Evolutionary conservation across 345 rosid species (phyloP).

Genomic region (Balakata baccata): DNA sequence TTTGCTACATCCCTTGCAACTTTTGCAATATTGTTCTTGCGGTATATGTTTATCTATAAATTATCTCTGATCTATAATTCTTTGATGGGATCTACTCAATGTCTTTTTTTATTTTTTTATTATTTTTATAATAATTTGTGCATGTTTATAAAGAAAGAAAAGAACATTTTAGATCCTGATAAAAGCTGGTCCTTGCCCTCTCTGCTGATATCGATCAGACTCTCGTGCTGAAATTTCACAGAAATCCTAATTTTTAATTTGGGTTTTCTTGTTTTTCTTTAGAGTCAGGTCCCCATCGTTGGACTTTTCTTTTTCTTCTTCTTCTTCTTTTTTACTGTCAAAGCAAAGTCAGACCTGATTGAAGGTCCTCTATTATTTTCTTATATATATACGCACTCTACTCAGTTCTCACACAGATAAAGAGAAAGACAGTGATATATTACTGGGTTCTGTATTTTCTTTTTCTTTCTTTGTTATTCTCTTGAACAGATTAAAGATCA

Average conservation of each 20-base stretch:
- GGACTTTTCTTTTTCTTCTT: slow-evolving; percentile 32
- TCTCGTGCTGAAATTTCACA: slow-evolving; percentile 14
- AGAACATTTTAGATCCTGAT: slow-evolving; percentile 27
- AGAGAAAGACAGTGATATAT: background rate
- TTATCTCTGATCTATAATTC: slow-evolving; percentile 24
- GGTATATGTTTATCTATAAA: slow-evolving; percentile 39
- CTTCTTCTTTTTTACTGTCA: slow-evolving; percentile 40
- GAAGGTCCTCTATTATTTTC: slow-evolving; percentile 19
- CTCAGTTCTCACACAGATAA: slow-evolving; percentile 17
- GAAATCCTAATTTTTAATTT: background rate
- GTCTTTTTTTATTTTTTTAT: slow-evolving; percentile 5
- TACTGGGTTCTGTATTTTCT: background rate
- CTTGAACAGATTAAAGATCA: slow-evolving; percentile 1
- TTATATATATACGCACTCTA: background rate
- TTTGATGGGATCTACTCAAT: background rate
- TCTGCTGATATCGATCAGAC: slow-evolving; percentile 23
- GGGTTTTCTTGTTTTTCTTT: slow-evolving; percentile 29
- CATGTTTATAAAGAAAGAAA: slow-evolving; percentile 21
- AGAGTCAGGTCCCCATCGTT: slow-evolving; percentile 55
- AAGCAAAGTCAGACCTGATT: slow-evolving; percentile 33
- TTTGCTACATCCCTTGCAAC: slow-evolving; percentile 99
- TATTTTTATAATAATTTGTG: slow-evolving; percentile 17
- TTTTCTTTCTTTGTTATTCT: slow-evolving; percentile 4
- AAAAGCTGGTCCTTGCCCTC: slow-evolving; percentile 22
- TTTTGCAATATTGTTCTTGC: slow-evolving; percentile 97